Conservation (phyloP, 352 stramenopile genomes). For the Globisporangium echinulatum region DNA sequence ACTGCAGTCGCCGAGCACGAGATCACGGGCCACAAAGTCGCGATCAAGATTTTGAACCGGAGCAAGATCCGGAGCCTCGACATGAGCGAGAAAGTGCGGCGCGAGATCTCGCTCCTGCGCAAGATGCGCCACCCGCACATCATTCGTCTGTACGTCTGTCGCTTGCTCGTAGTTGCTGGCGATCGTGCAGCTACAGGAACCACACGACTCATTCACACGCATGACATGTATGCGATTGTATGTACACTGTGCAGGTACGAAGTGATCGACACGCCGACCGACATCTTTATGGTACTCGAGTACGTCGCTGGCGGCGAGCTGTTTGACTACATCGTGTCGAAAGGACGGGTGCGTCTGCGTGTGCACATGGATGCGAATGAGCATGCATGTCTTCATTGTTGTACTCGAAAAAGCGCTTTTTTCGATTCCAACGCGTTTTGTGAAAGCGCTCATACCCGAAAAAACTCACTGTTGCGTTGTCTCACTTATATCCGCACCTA, state of each 20-base stretch:
- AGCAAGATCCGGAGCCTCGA: conserved; percentile 98
- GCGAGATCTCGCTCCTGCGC: conserved; percentile 99
- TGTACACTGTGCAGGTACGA: conserved; percentile 72
- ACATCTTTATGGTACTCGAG: conserved; percentile 96
- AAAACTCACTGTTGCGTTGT: conserved; percentile 6
- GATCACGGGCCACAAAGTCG: conserved; percentile 97
- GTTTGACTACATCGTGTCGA: conserved; percentile 99
- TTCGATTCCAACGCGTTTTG: no score
- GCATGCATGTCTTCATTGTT: no score
- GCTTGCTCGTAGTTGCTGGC: background rate
- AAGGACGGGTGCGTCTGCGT: conserved; percentile 61
- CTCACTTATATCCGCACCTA: background rate
- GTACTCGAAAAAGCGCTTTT: no score
- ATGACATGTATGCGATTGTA: no score
- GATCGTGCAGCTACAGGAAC: background rate
- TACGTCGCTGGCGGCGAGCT: conserved; percentile 92
- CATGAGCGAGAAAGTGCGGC: conserved; percentile 99
- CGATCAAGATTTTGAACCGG: conserved; percentile 99
- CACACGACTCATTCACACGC: background rate
- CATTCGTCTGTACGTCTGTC: conserved; percentile 92
- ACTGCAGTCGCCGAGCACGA: conserved; percentile 94
- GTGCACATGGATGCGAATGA: background rate
- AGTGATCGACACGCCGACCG: conserved; percentile 98
- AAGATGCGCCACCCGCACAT: conserved; percentile 99
- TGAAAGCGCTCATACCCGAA: no score